phyloP scores from a whole-genome alignment of 2,329 filamentous ascomycete species.

The Venturia oleaginea region DNA sequence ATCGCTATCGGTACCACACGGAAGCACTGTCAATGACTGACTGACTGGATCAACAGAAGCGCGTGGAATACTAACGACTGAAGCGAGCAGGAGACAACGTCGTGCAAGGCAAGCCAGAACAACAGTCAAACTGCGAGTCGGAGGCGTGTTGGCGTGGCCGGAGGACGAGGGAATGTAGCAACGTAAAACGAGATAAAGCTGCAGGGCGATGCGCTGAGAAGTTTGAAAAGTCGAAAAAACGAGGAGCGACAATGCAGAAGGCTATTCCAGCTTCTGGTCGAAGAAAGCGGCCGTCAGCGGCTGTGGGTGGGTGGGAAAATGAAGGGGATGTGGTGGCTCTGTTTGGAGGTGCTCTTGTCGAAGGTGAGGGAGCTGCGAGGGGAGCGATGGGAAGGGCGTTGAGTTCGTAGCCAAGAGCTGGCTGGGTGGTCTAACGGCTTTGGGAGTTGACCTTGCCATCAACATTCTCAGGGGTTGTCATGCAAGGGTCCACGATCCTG shows the following conservation, averaged over 20 bases:
- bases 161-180: background rate
- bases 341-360: background rate
- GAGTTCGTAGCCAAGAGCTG: background rate
- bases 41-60: background rate
- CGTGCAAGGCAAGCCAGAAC: constrained; percentile 3
- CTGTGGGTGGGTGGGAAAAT: background rate
- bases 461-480: background rate
- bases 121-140: background rate
- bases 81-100: constrained; percentile 3
- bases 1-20: background rate
- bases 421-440: background rate
- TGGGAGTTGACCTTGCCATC: background rate
- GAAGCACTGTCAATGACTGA: background rate
- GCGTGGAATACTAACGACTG: background rate
- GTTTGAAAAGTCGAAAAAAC: constrained; percentile 4
- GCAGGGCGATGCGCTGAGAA: constrained; percentile 4
- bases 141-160: background rate
- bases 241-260: background rate
- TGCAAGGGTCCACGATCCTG: background rate
- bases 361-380: background rate
- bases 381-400: too few species aligned
- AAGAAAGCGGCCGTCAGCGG: constrained; percentile 5
- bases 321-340: background rate
- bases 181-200: constrained; percentile 9
- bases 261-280: constrained; percentile 10